A percentile compares a stretch with the other conserved stretches of the same genome.
phyloP scores from a whole-genome alignment of 139 green algal genomes.

The Ettlia oleoabundans region DNA sequence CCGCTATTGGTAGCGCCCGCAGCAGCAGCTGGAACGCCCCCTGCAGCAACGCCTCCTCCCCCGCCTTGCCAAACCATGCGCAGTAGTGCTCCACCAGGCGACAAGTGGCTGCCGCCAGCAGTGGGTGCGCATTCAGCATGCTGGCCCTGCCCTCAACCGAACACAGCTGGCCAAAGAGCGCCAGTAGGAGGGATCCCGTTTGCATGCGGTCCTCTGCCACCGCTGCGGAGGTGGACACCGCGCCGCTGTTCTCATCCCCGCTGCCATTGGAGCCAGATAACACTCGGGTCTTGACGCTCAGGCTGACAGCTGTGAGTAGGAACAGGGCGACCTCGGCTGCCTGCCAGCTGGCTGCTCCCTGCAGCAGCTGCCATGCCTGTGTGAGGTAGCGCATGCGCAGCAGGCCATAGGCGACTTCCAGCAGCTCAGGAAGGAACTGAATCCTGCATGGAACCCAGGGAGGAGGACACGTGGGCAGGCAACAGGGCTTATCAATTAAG shows the following conservation, averaged over 20 bases:
- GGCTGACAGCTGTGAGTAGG: conserved; percentile 39
- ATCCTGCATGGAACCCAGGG: conserved; percentile 20
- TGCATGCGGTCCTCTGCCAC: conserved; percentile 13
- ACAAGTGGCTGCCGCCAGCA: conserved; percentile 43
- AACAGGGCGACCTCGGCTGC: conserved; percentile 66
- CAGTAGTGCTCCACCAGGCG: conserved; percentile 60
- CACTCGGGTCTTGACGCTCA: conserved; percentile 16
- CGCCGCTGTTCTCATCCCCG: conserved; percentile 7
- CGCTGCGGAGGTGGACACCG: not conserved
- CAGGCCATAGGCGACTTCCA: conserved; percentile 51
- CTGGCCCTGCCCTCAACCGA: not conserved
- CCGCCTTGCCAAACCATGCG: conserved; percentile 60
- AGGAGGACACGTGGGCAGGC: not conserved
- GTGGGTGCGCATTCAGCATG: conserved; percentile 28
- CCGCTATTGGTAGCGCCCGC: not conserved
- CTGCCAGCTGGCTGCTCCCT: conserved; percentile 56
- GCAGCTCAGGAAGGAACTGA: conserved; percentile 49
- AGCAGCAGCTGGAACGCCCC: conserved; percentile 29
- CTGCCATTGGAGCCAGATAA: not conserved
- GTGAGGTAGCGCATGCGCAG: conserved; percentile 51
- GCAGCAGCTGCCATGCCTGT: conserved; percentile 31
- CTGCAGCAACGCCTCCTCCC: conserved; percentile 24
- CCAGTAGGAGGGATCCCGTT: conserved; percentile 36
- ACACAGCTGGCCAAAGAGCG: conserved; percentile 57
- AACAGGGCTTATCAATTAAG: too few species aligned